Evolutionary conservation across 148 eudicot species (phyloP), one percentile per base, ranked within the genome.

Genomic region (Mesembryanthemum crystallinum): DNA sequence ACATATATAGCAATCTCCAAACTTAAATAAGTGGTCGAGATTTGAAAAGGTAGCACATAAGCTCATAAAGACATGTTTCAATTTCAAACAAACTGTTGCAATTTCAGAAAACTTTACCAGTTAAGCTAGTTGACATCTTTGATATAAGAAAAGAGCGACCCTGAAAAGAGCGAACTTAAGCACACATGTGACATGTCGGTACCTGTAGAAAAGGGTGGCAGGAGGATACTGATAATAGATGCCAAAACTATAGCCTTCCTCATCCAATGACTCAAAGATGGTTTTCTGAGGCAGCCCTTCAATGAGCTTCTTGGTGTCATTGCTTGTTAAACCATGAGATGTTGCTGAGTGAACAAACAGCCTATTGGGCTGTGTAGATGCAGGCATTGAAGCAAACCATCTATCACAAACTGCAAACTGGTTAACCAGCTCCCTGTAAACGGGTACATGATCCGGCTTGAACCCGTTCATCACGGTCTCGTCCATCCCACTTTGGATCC

Each of bases 321-420:
- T 85, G 7, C 82, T 85, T 0, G 82, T 77, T 20, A 89, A 83
- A 6, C 93, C 93, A 61, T 86, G 82, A 0, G 91, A 88, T 1
- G 91, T 88, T 0, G 95, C 92, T 9, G 95, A 87, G 65, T 90
- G 95, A 59, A 90, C 84, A 39, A 69, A 90, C 71, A 88, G 20
- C 81, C 95, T 75, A 60, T 90, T 88, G 3, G 95, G 95, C 45
- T 90, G 95, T 7, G 92, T 88, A n/a, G 89, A 84, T 23, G 89
- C 87, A 0, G 90, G 95, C 8, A 82, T 69, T 8, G 95, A 82
- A 15, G 89, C 86, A 45, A 90, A 90, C 95, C 95, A 90, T 55
- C 95, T 82, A 43, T 92, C 97, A 51, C 97, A 92, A 23, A 92
- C 91, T 0, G 89, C 97, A 73, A 92, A 92, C 70, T 92, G 87